A percentile compares a stretch with the other conserved stretches of the same genome.
These are phyloP conservation scores for Beauveria asiatica DNA, from an alignment of 2,329 filamentous ascomycete species.

Conservation along the genomic window DNA sequence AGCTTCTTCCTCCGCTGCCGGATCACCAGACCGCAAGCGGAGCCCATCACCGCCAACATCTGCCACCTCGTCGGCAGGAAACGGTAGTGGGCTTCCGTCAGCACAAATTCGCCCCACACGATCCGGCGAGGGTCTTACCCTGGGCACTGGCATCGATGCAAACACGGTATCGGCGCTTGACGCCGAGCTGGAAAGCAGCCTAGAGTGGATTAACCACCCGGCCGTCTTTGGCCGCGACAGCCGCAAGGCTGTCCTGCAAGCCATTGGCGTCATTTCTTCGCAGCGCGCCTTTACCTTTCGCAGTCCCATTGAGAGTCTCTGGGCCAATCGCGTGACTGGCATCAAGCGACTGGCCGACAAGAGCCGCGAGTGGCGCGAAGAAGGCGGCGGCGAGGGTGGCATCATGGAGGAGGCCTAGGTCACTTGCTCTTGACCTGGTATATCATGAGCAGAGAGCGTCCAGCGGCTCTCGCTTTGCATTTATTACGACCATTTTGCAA, in stretches of 20 bases:
- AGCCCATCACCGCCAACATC: slow-evolving; percentile 48
- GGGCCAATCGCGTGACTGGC: slow-evolving; percentile 75
- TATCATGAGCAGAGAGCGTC: neutral
- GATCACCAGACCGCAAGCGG: slow-evolving; percentile 46
- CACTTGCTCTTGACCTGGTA: neutral
- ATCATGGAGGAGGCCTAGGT: slow-evolving; percentile 52
- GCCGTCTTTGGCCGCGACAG: slow-evolving; percentile 91
- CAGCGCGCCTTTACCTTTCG: slow-evolving; percentile 92
- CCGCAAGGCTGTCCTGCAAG: slow-evolving; percentile 89
- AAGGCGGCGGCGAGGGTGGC: slow-evolving; percentile 62
- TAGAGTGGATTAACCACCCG: slow-evolving; percentile 97
- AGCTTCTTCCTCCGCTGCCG: slow-evolving; percentile 32
- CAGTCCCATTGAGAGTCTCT: slow-evolving; percentile 79
- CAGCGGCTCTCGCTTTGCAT: neutral
- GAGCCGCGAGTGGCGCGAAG: slow-evolving; percentile 87
- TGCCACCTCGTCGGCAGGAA: slow-evolving; percentile 32
- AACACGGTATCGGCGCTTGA: slow-evolving; percentile 80
- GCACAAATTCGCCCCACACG: slow-evolving; percentile 40
- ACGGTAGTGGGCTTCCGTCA: slow-evolving; percentile 28
- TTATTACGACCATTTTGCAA: neutral
- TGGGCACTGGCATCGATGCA: slow-evolving; percentile 71
- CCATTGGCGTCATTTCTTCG: slow-evolving; percentile 91
- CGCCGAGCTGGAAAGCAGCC: slow-evolving; percentile 75
- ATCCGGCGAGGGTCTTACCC: slow-evolving; percentile 49
- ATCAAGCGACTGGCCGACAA: slow-evolving; percentile 74